Evolutionary conservation across 768 basidiomycete genomes (phyloP).

Genomic region (Mycena sanguinolenta): DNA sequence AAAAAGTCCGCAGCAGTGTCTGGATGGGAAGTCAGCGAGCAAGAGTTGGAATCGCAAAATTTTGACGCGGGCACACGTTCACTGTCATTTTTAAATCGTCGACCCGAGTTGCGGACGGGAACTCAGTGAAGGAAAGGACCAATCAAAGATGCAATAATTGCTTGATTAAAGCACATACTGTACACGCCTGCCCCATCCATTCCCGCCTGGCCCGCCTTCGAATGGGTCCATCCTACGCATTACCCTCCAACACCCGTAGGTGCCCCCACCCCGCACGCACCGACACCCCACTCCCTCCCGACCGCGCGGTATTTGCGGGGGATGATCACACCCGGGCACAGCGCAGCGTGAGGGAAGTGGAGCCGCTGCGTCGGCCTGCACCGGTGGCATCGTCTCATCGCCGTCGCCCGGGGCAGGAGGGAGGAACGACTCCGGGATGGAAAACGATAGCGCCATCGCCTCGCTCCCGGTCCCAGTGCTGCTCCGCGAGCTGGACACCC

Average conservation of each 20-base stretch:
- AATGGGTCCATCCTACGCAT: background rate
- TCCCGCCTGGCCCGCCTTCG: background rate
- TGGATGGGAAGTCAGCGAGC: too few relatives aligned
- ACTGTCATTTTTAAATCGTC: too few relatives aligned
- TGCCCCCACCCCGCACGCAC: constrained; percentile 64
- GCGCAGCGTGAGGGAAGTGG: constrained; percentile 50
- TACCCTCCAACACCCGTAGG: constrained; percentile 55
- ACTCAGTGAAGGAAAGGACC: too few relatives aligned
- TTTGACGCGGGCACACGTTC: too few relatives aligned
- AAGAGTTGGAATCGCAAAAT: too few relatives aligned
- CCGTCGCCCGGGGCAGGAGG: background rate
- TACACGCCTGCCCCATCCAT: too few relatives aligned
- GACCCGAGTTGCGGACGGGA: too few relatives aligned
- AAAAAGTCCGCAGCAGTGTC: too few relatives aligned
- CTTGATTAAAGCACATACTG: too few relatives aligned
- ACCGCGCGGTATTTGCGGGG: constrained; percentile 63
- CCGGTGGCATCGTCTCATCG: background rate
- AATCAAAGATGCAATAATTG: too few relatives aligned
- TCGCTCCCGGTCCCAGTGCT: background rate
- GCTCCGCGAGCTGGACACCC: constrained; percentile 59
- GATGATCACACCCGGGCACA: constrained; percentile 55
- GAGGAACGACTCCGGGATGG: constrained; percentile 31
- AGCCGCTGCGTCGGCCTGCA: constrained; percentile 30
- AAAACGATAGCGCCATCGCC: constrained; percentile 18
- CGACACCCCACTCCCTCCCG: constrained; percentile 54